Evolutionary conservation across 2,329 filamentous ascomycete genomes (phyloP).

Genomic region (Metarhizium rileyi): DNA sequence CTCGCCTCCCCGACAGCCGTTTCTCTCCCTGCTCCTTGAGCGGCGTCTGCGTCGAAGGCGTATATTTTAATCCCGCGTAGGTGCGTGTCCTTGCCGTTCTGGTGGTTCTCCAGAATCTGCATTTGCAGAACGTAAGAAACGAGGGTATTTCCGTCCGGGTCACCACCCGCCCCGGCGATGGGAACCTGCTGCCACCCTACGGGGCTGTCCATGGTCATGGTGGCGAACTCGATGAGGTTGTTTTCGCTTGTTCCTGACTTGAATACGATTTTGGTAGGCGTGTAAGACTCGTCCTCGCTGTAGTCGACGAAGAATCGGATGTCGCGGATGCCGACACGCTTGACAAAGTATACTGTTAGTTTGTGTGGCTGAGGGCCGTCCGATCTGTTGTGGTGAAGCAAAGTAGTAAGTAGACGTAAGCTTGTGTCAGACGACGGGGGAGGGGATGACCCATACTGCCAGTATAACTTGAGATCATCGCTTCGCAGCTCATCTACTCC

Average conservation of each 20-base stretch:
- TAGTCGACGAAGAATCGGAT: slow-evolving; percentile 87
- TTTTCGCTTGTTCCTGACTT: slow-evolving; percentile 85
- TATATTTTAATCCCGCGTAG: slow-evolving; percentile 86
- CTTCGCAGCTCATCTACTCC: slow-evolving; percentile 67
- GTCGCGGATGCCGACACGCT: slow-evolving; percentile 66
- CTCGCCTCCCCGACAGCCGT: slow-evolving; percentile 16
- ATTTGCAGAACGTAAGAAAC: slow-evolving; percentile 86
- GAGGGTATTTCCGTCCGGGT: slow-evolving; percentile 61
- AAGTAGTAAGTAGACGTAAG: neutral
- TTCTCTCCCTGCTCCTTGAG: slow-evolving; percentile 23
- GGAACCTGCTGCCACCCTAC: slow-evolving; percentile 87
- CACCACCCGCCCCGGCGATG: slow-evolving; percentile 42
- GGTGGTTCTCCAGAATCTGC: slow-evolving; percentile 88
- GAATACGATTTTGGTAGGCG: slow-evolving; percentile 84
- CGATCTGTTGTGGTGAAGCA: slow-evolving; percentile 40
- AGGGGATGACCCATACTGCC: slow-evolving; percentile 56
- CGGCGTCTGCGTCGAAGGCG: slow-evolving; percentile 42
- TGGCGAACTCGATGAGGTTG: slow-evolving; percentile 79
- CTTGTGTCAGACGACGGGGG: too few species aligned
- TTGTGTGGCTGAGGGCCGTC: slow-evolving; percentile 78
- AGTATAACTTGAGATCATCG: slow-evolving; percentile 64
- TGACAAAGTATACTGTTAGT: slow-evolving; percentile 78
- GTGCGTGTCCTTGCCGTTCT: slow-evolving; percentile 99
- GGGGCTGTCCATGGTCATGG: slow-evolving; percentile 68
- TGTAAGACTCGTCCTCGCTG: slow-evolving; percentile 89